Evolutionary conservation across 2,329 filamentous ascomycete genomes (phyloP), one percentile per base, ranked within the genome.

Genomic region (Coniochaeta ligniaria): DNA sequence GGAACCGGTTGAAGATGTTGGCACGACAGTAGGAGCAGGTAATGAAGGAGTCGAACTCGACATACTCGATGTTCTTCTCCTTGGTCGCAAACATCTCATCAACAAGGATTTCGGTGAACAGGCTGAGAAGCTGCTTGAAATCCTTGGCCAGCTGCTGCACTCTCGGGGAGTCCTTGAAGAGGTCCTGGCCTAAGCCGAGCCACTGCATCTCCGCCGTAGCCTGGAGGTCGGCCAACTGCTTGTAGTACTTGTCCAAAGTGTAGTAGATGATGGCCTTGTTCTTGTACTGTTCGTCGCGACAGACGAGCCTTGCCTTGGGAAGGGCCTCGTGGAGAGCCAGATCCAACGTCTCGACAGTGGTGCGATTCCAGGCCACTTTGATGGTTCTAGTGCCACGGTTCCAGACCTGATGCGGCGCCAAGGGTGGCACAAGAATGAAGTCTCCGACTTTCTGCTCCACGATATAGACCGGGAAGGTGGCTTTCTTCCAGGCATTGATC

Each of bases 361-460:
- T 97, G 28, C 95, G 85, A 72, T 99, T 99, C 95, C 95, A 99
- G 0, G 95, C 95, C 8, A 96, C 92, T 72, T 99, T 99, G 84
- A 98, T 92, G 0, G 95, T 99, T 52, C 93, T 83, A 2, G 94
- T 97, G 22, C 95, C 95, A 57, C 94, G 86, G 70, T 99, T 99
- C 95, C 95, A 99, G 11, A 99, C 95, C 72, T 99, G 95, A 73
- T 99, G 95, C 0, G 94, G 92, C 3, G 95, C 95, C 20, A 98
- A 78, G 5, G 95, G 93, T 17, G 95, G 95, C 28, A 99, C 89
- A 0, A 99, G 80, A 62, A 99, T 95, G 66, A 98, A 92, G 70
- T 99, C 95, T 5, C 95, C 95, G 7, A 87, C 85, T 61, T 83
- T 89, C 73, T 99, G 95, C 70, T 98, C 92, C 14, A 97, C 91